These are phyloP conservation scores for Cladosporium cucumerinum DNA, from an alignment of 2,329 filamentous ascomycete species.

Conservation along the genomic window DNA sequence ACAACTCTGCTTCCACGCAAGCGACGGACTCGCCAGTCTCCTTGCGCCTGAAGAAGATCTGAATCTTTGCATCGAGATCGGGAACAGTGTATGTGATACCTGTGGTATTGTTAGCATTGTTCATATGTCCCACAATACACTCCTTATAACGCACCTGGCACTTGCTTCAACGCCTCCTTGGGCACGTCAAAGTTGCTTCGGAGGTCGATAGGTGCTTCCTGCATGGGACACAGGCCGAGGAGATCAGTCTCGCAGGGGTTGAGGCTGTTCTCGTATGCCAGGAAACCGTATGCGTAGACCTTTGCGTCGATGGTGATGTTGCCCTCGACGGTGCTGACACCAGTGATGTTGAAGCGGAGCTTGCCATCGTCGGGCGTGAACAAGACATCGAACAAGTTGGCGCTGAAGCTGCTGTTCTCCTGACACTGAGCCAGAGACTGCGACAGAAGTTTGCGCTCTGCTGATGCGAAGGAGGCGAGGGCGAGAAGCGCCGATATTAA, in stretches of 20 bases:
- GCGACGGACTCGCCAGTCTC: constrained; percentile 64
- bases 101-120: neutral
- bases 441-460: constrained; percentile 66
- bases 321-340: constrained; percentile 78
- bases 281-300: constrained; percentile 79
- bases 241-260: constrained; percentile 72
- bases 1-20: constrained; percentile 82
- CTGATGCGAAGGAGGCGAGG: constrained; percentile 50
- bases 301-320: constrained; percentile 74
- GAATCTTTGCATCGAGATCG: constrained; percentile 83
- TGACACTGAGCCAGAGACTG: constrained; percentile 83
- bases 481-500: constrained; percentile 33
- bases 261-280: constrained; percentile 63
- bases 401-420: constrained; percentile 78
- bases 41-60: constrained; percentile 74
- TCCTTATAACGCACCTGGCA: constrained; percentile 58
- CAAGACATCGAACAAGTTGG: constrained; percentile 81
- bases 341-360: constrained; percentile 70
- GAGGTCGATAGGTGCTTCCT: constrained; percentile 74
- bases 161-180: constrained; percentile 55
- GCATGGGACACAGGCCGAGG: constrained; percentile 85
- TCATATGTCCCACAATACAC: neutral
- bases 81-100: constrained; percentile 84
- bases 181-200: constrained; percentile 65
- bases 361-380: constrained; percentile 74